phyloP scores from a whole-genome alignment of 1,284 basidiomycete genomes.

The Baeospora myosura region DNA sequence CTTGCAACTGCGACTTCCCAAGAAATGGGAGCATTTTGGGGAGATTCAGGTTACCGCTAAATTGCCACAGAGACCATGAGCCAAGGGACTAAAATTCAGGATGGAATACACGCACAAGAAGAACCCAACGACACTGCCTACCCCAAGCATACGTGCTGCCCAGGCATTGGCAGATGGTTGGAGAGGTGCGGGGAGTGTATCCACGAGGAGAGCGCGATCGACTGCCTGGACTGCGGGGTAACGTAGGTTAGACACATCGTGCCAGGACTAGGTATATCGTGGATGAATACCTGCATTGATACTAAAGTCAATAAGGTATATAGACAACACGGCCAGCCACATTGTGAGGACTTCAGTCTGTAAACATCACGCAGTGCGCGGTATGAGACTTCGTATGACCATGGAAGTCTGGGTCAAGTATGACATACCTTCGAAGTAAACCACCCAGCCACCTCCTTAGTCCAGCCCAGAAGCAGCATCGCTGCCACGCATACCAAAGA shows the following conservation, averaged over 20 bases:
- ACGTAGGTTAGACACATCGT: too few relatives aligned
- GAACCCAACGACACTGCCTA: slow-evolving; percentile 80
- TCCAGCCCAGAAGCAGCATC: slow-evolving; percentile 83
- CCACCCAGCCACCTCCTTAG: slow-evolving; percentile 61
- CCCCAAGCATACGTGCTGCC: slow-evolving; percentile 84
- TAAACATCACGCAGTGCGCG: background rate
- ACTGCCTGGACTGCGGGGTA: slow-evolving; percentile 80
- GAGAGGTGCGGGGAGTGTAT: slow-evolving; percentile 56
- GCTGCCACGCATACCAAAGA: slow-evolving; percentile 61
- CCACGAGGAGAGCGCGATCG: slow-evolving; percentile 77
- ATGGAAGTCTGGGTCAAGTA: background rate
- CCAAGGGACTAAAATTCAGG: slow-evolving; percentile 4
- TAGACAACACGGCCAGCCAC: slow-evolving; percentile 74
- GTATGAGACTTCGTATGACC: background rate
- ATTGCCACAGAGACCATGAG: background rate
- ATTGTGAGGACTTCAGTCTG: slow-evolving; percentile 66
- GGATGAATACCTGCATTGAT: slow-evolving; percentile 69
- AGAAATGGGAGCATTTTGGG: slow-evolving; percentile 59
- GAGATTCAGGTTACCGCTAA: slow-evolving; percentile 69
- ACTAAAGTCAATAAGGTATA: slow-evolving; percentile 89
- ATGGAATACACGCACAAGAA: slow-evolving; percentile 57
- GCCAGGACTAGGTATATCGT: background rate
- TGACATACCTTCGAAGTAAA: slow-evolving; percentile 36
- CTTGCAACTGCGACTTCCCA: slow-evolving; percentile 74
- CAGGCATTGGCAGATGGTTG: slow-evolving; percentile 91